Base-by-base conservation (phyloP, 2,329 filamentous ascomycete genomes). In the Exophiala dermatitidis region DNA sequence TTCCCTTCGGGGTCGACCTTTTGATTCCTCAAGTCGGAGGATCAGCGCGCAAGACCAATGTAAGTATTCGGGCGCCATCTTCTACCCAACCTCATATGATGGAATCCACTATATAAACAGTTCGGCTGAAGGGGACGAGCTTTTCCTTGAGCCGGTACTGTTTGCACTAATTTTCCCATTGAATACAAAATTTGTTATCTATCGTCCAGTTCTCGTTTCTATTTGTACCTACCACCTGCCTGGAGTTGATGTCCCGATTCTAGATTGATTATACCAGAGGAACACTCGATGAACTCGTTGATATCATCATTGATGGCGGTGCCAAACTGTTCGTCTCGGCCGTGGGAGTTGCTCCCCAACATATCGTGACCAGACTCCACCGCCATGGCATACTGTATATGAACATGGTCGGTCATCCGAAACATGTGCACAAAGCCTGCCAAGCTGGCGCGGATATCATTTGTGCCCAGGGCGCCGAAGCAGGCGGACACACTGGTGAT, bases 381-480 rank as follows among this genome's bases (percentile, higher is more conserved):
- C 72, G 73, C 2, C 80, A 82, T 1, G 85, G 84, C 0, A 84
- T 94, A 36, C 65, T 90, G 56, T 77, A 93, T 37, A 91, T 91
- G 86, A 93, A 93, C 69, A 93, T 93, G 88, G 86, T 93, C 29
- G 88, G 88, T 0, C 85, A 88, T 65, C 88, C 88, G 2, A 86
- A 85, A 68, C 88, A 94, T 67, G 88, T 87, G 1, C 77, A 81
- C 66, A 91, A 93, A 71, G 87, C 87, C 1, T 74, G 93, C 3
- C 82, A 88, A 28, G 79, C 83, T 0, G 88, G 88, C 47, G 86
- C 90, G 2, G 88, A 94, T 68, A 80, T 93, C 57, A 77, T 94
- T 4, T 56, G 55, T 38, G 60, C 60, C 5, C 60, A 62, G 48
- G 60, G 60, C 26, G 58, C 52, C 3, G 60, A 62, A 29, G 58